Evolutionary conservation across 1,284 basidiomycete genomes (phyloP).

Genomic region (Golubevia sp.): DNA sequence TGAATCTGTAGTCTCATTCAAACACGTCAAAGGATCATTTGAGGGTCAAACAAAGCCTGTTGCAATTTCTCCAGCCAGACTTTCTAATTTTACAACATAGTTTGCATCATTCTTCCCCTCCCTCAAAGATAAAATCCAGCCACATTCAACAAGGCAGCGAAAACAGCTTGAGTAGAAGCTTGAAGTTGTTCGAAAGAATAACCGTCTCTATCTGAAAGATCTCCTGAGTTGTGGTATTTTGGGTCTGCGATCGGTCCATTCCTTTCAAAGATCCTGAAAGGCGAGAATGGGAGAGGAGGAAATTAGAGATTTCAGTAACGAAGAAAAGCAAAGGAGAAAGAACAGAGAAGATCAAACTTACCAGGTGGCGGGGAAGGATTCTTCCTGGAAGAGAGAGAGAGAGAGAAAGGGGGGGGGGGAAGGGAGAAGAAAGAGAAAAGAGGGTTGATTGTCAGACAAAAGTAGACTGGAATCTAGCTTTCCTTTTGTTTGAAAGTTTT

Average conservation of each 20-base stretch:
- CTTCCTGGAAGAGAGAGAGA: not conserved
- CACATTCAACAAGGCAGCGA: constrained; percentile 20
- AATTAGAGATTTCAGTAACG: not conserved
- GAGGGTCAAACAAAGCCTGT: too few relatives aligned
- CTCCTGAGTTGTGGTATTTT: constrained; percentile 35
- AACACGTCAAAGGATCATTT: too few relatives aligned
- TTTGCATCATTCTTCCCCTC: too few relatives aligned
- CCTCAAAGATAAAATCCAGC: constrained; percentile 10
- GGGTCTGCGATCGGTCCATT: constrained; percentile 38
- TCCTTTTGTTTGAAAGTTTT: not conserved
- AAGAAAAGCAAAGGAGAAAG: too few relatives aligned
- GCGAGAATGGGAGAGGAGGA: not conserved
- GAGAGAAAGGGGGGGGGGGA: not conserved
- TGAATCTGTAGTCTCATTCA: too few relatives aligned
- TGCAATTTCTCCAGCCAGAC: too few relatives aligned
- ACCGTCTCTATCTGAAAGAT: constrained; percentile 19
- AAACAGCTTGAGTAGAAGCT: constrained; percentile 21
- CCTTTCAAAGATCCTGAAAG: constrained; percentile 44
- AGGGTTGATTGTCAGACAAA: too few relatives aligned
- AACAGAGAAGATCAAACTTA: too few relatives aligned
- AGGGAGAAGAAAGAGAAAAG: too few relatives aligned
- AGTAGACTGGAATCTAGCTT: too few relatives aligned
- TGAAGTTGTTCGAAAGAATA: constrained; percentile 29
- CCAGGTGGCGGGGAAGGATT: not conserved
- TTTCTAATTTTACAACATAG: too few relatives aligned